phyloP scores from a whole-genome alignment of 345 rosid genomes.

The Geranium brycei region DNA sequence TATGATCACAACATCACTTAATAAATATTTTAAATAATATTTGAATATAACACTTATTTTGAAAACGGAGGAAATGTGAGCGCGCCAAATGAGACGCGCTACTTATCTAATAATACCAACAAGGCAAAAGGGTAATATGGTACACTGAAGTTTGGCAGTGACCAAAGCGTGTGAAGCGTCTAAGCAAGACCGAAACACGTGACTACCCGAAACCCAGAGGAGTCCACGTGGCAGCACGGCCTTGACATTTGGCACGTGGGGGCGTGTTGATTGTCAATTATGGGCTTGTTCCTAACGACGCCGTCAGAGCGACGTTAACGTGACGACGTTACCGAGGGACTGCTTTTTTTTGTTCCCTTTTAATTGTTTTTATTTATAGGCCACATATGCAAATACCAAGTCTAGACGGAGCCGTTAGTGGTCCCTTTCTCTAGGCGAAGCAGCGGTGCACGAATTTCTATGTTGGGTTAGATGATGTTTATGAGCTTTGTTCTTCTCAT shows the following conservation, averaged over 20 bases:
- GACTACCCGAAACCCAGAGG: slow-evolving; percentile 11
- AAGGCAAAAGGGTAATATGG: slow-evolving; percentile 8
- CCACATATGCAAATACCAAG: background rate
- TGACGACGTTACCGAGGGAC: too few relatives aligned
- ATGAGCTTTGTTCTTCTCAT: too few relatives aligned
- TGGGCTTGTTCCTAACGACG: slow-evolving; percentile 9
- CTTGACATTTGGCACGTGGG: slow-evolving; percentile 18
- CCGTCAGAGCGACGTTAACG: slow-evolving; percentile 5
- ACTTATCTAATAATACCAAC: background rate
- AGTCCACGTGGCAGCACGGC: slow-evolving; percentile 9
- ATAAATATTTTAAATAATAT: too few relatives aligned
- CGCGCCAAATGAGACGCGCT: too few relatives aligned
- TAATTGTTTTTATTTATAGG: too few relatives aligned
- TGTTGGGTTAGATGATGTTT: background rate
- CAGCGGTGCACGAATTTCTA: background rate
- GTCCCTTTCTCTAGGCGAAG: background rate
- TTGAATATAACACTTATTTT: too few relatives aligned
- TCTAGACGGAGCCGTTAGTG: background rate
- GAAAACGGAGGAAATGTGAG: too few relatives aligned
- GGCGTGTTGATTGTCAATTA: slow-evolving; percentile 6
- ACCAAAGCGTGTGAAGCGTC: slow-evolving; percentile 21
- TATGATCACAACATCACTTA: too few relatives aligned
- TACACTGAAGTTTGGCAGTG: slow-evolving; percentile 8
- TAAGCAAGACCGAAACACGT: slow-evolving; percentile 18
- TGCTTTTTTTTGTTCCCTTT: too few relatives aligned